Percentiles rank a stretch among this genome's conserved stretches.
phyloP scores from a whole-genome alignment of 331 rosid species.

The Saraca asoca region DNA sequence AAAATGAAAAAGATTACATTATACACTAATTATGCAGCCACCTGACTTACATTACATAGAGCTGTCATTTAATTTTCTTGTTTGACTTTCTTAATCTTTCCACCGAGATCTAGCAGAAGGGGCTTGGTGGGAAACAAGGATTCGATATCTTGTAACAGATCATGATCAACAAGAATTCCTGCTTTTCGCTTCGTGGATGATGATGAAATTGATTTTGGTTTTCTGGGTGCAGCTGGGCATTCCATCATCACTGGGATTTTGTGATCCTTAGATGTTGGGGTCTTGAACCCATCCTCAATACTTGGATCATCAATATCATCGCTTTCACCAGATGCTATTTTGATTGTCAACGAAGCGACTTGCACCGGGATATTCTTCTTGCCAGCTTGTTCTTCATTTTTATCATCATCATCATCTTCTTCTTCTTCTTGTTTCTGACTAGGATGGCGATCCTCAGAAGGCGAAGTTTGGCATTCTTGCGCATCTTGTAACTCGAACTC shows the following conservation, averaged over 20 bases:
- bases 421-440: background rate
- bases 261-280: conserved; percentile 62
- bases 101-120: conserved; percentile 41
- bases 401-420: conserved; percentile 17
- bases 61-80: background rate
- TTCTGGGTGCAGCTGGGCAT: conserved; percentile 81
- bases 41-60: no score
- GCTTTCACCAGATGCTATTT: background rate
- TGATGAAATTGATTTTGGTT: conserved; percentile 47
- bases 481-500: background rate
- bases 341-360: conserved; percentile 37
- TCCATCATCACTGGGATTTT: conserved; percentile 37
- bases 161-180: conserved; percentile 6
- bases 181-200: conserved; percentile 46
- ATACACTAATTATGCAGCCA: no score
- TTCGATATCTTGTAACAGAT: conserved; percentile 52
- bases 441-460: background rate
- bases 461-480: background rate
- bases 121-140: conserved; percentile 46
- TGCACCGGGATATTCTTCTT: background rate
- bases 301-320: conserved; percentile 10
- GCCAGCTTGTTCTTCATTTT: background rate
- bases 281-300: conserved; percentile 51
- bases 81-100: conserved; percentile 38
- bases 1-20: no score